Evolutionary conservation across 2,329 filamentous ascomycete species (phyloP), one percentile per base, ranked within the genome.

Genomic region (Fusarium sp.): DNA sequence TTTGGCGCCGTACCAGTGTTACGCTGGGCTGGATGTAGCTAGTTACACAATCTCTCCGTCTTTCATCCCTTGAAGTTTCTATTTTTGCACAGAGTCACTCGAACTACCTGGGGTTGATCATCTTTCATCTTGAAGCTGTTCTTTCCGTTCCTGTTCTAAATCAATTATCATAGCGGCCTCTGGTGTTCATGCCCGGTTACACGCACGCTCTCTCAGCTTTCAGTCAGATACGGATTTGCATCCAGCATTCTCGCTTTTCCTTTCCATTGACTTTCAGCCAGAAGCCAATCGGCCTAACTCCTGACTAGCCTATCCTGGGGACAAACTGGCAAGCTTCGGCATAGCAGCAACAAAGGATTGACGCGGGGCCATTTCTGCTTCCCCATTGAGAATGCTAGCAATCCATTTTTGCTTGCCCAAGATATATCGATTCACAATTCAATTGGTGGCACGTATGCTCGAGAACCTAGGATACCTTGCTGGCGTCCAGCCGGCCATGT

Each of bases 291-390:
- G 61, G 49, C 36, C 43, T 43, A 60, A 50, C 50, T 42, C 51
- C 50, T 15, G 25, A 28, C 65, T 56, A 51, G 50, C 50, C 61
- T 38, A 64, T 52, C 53, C 36, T 56, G 49, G 41, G 63, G 63
- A 62, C 52, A 55, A 44, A 44, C 58, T 64, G 61, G 65, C 64
- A 70, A 68, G 54, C 64, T 69, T 69, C 65, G 68, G 68, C 68
- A 69, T 28, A 68, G 34, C 42, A 52, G 22, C 49, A 60, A 25
- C 32, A 42, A 38, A 36, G 41, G 41, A 42, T 47, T 65, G 54
- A 48, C 34, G 59, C 47, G 45, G 26, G 39, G 54, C 28, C 53
- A 41, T 53, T 56, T 54, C 26, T 56, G 31, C 29, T 65, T 53
- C 53, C 58, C 26, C 32, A 45, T 55, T 51, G 40, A 55, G 65